Evolutionary conservation across 495 filamentous ascomycete genomes (phyloP), one percentile per base, ranked within the genome.

Genomic region (Aspergillus avenaceus): DNA sequence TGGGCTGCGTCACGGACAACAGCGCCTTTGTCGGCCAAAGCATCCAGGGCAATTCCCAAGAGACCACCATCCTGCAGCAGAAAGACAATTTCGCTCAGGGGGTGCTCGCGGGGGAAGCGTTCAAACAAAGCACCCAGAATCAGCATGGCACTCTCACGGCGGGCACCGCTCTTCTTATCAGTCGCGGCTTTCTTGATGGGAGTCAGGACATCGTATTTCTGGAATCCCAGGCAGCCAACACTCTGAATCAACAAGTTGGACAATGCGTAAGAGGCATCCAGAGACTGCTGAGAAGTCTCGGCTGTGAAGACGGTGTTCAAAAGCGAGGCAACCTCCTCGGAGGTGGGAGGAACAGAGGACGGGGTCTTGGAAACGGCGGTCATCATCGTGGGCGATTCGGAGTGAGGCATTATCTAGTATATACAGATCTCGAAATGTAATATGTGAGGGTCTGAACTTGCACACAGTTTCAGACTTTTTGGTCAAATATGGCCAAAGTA

Each of bases 91-190:
- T 97, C 95, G 65, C 81, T 90, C 45, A 90, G 69, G 16, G 82
- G 85, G 56, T 92, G 86, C 41, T 83, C 81, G 9, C 78, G 77
- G 19, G 91, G 88, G 64, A 97, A 86, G 14, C 84, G 83, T 72
- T 99, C 93, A 59, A 96, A 91, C 13, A 99, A 64, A 46, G 93
- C 93, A 45, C 93, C 95, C 37, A 97, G 79, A 45, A 95, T 85
- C 60, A 96, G 91, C 84, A 97, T 95, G 42, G 92, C 87, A 63
- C 93, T 90, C 69, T 97, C 93, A 49, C 95, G 80, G 55, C 80
- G 81, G 47, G 83, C 75, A 6, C 86, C 87, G 72, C 85, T 91
- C 76, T 98, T 98, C 82, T 97, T 98, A 73, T 98, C 91, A 50
- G 78, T 69, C 8, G 95, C 90, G 41, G 87, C 90, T 74, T 96